Evolutionary conservation across 1,139 yeast species (phyloP).

Genomic region (Candida buenavistaensis): DNA sequence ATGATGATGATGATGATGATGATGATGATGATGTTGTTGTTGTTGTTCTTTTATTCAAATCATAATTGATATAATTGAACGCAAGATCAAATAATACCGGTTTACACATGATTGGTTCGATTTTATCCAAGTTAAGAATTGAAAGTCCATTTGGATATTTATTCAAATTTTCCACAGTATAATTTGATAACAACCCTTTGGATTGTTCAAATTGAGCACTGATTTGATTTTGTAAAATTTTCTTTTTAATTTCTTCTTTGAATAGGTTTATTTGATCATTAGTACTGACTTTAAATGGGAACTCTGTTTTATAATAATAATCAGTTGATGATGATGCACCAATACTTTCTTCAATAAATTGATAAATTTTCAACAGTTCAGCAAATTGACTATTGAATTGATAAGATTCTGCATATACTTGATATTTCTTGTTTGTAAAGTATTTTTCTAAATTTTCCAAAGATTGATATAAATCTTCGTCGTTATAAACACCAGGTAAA

Average conservation of each 20-base stretch:
- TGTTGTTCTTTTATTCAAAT: conserved; percentile 6
- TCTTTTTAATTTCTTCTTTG: conserved; percentile 24
- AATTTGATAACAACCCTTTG: conserved; percentile 11
- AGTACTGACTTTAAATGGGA: conserved; percentile 40
- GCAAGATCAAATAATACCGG: conserved; percentile 92
- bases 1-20: background rate
- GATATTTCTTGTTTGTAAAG: conserved; percentile 44
- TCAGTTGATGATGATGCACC: conserved; percentile 1
- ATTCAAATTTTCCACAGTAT: conserved; percentile 51
- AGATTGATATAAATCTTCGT: conserved; percentile 62
- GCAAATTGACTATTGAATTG: conserved; percentile 43
- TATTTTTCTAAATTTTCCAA: conserved; percentile 51
- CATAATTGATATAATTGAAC: conserved; percentile 69
- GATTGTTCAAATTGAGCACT: conserved; percentile 47
- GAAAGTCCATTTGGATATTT: conserved; percentile 43
- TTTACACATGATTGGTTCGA: conserved; percentile 65
- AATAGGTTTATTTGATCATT: conserved; percentile 34
- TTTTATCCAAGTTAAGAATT: conserved; percentile 49
- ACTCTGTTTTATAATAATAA: conserved; percentile 29
- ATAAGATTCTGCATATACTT: conserved; percentile 51
- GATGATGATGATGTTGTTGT: conserved; percentile 2
- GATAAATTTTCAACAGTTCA: conserved; percentile 56
- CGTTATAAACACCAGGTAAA: conserved; percentile 89
- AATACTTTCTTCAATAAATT: conserved; percentile 29
- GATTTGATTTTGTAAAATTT: conserved; percentile 45